phyloP scores from a whole-genome alignment of 2,329 filamentous ascomycete genomes.

The Elsinoe perseae region DNA sequence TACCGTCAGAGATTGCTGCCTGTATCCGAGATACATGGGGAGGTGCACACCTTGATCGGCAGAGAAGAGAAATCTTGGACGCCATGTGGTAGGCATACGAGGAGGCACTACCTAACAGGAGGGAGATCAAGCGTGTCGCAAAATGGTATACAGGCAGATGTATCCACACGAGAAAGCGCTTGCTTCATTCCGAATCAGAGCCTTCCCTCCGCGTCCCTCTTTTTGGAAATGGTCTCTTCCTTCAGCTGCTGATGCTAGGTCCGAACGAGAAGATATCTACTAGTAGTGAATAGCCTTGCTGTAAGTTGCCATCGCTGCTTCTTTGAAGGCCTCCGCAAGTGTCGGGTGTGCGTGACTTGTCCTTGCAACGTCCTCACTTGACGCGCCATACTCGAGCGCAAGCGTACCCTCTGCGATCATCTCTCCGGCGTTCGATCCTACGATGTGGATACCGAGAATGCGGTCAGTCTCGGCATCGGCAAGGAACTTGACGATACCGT shows the following conservation, averaged over 20 bases:
- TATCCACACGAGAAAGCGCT: slow-evolving; percentile 3
- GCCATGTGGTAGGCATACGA: neutral
- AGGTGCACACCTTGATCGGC: slow-evolving; percentile 62
- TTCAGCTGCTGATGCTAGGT: neutral
- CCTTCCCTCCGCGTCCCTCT: neutral
- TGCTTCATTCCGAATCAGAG: slow-evolving; percentile 2
- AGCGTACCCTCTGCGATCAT: slow-evolving; percentile 98
- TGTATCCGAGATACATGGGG: slow-evolving; percentile 76
- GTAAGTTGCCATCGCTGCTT: slow-evolving; percentile 97
- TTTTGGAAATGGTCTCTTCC: neutral
- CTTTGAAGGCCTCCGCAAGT: slow-evolving; percentile 95
- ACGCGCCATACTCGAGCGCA: slow-evolving; percentile 92
- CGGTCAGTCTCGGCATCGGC: slow-evolving; percentile 94
- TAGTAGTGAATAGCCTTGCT: slow-evolving; percentile 95
- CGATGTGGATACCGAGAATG: slow-evolving; percentile 91
- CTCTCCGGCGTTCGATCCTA: slow-evolving; percentile 91
- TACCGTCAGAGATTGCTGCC: slow-evolving; percentile 59
- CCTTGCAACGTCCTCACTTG: slow-evolving; percentile 85
- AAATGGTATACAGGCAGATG: slow-evolving; percentile 9
- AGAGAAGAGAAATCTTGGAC: neutral
- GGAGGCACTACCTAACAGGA: neutral
- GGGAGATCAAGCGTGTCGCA: neutral
- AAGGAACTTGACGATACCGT: slow-evolving; percentile 95
- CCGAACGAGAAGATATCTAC: slow-evolving; percentile 18
- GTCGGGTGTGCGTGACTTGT: slow-evolving; percentile 97